phyloP scores from a whole-genome alignment of 805 yeast genomes.

The Yarrowia sp. region DNA sequence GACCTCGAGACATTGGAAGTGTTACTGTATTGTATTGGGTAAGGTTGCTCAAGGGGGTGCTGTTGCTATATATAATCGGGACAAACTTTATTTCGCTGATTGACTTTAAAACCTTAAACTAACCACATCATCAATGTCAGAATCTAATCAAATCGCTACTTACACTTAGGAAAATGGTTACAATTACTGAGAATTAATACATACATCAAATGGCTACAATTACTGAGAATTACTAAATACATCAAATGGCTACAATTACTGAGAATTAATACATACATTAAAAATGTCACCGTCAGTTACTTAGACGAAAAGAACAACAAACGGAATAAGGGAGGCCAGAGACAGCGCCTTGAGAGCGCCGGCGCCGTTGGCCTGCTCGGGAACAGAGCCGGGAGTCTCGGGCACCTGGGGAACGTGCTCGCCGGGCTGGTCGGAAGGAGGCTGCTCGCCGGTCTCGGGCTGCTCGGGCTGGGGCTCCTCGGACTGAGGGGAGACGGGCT shows the following conservation, averaged over 20 bases:
- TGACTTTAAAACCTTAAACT: too few species aligned
- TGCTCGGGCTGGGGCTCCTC: background rate
- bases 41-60: background rate
- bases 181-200: too few species aligned
- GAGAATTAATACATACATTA: background rate
- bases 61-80: background rate
- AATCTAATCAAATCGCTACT: background rate
- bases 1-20: background rate
- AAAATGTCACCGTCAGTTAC: background rate
- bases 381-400: background rate
- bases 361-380: slow-evolving; percentile 11
- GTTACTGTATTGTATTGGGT: background rate
- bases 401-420: slow-evolving; percentile 2
- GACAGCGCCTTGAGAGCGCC: background rate
- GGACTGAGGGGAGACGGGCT: too few species aligned
- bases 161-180: too few species aligned
- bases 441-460: background rate
- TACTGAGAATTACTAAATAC: too few species aligned
- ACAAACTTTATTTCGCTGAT: background rate
- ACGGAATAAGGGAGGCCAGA: background rate
- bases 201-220: too few species aligned
- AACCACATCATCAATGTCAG: background rate
- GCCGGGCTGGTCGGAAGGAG: background rate
- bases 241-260: too few species aligned
- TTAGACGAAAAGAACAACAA: background rate